Conservation (phyloP, 2,329 filamentous ascomycete genomes). For the Bisporella sp. region DNA sequence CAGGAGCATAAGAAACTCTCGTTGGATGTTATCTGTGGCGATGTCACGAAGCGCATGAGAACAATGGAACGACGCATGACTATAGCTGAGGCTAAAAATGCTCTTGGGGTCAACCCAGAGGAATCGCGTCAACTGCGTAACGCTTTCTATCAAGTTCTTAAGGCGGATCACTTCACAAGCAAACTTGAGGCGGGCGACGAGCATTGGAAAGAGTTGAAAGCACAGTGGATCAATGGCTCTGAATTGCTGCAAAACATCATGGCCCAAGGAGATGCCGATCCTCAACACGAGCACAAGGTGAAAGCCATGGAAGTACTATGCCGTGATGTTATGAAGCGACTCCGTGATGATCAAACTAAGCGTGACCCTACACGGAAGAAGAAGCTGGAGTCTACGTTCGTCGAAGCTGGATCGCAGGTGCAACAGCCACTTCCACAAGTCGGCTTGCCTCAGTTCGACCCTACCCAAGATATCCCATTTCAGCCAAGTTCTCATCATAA, state of each 20-base stretch:
- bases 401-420: slow-evolving; percentile 14
- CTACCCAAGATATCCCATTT: background rate
- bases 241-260: slow-evolving; percentile 49
- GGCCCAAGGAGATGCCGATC: slow-evolving; percentile 41
- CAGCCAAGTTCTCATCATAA: slow-evolving; percentile 14
- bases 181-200: slow-evolving; percentile 66
- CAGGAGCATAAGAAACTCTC: slow-evolving; percentile 59
- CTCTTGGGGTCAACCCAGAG: slow-evolving; percentile 61
- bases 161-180: slow-evolving; percentile 59
- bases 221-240: slow-evolving; percentile 56
- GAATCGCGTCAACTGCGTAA: slow-evolving; percentile 59
- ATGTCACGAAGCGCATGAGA: slow-evolving; percentile 76
- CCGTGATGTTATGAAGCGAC: slow-evolving; percentile 70
- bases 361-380: slow-evolving; percentile 42
- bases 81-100: slow-evolving; percentile 67
- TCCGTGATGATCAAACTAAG: slow-evolving; percentile 59
- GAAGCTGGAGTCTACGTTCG: slow-evolving; percentile 30
- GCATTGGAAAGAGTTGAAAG: slow-evolving; percentile 65
- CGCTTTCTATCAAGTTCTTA: slow-evolving; percentile 59
- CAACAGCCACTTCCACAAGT: slow-evolving; percentile 1
- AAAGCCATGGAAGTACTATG: slow-evolving; percentile 66
- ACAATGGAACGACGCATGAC: slow-evolving; percentile 59
- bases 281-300: slow-evolving; percentile 46
- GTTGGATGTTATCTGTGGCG: slow-evolving; percentile 71
- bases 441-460: slow-evolving; percentile 1